Evolutionary conservation across 306 rosid species (phyloP), one percentile per base, ranked within the genome.

Genomic region (Trifolium pratense): DNA sequence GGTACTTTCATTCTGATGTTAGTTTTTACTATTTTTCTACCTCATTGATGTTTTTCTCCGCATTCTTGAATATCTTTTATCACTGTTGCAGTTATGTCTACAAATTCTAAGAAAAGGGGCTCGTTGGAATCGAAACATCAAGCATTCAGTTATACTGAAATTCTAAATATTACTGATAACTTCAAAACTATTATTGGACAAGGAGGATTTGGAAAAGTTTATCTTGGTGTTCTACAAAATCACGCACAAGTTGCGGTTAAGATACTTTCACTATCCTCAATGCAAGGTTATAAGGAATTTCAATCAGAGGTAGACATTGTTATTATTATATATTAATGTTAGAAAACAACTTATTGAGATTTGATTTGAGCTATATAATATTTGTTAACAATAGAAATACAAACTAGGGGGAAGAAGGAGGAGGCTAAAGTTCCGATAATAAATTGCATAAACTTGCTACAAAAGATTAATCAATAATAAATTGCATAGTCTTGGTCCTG

Each of bases 201-300:
- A 67, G 86, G 91, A 26, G 90, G 88, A 55, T 84, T 86, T 66
- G 90, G 86, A 56, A 79, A 66, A 48, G 88, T 86, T 7, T 81
- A 83, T 40, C 11, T 17, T 5, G 90, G 86, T 0, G 7, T 5
- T 36, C 66, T 87, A 3, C 46, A 60, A 16, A 74, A 80, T 73
- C 58, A 31, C 7, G 48, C 23, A 8, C 66, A 78, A 75, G 87
- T 87, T 10, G 89, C 87, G 14, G 81, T 77, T 10, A 85, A 88
- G 78, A n/a, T 85, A n/a, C 83, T 83, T 5, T 83, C 86, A 16
- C 2, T 31, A 1, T 71, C 85, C 8, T 80, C 88, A 49, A 52
- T 12, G 8, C 84, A 86, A 77, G 86, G 88, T 21, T 51, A 52
- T 32, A 79, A 62, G 17, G 84, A 81, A 60, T 83, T 81, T 42